Evolutionary conservation across 2,329 filamentous ascomycete genomes (phyloP).

Genomic region (Verticillium zaregamsianum): DNA sequence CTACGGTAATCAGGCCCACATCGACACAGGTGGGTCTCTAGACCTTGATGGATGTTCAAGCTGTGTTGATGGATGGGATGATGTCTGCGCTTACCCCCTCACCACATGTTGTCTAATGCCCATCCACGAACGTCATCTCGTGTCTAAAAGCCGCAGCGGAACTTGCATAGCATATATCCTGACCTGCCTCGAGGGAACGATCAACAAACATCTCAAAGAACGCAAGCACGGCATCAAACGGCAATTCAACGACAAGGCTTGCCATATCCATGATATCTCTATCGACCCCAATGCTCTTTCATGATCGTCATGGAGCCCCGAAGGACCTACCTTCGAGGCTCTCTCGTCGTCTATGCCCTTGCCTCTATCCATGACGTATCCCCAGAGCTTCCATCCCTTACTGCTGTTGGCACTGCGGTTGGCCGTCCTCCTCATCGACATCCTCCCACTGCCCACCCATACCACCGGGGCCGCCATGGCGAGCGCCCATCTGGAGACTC

Average conservation of each 20-base stretch:
- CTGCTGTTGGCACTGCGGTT: constrained; percentile 70
- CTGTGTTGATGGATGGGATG: background rate
- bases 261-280: constrained; percentile 7
- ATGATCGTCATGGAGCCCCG: background rate
- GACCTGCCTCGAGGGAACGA: background rate
- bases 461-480: constrained; percentile 59
- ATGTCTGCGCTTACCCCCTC: background rate
- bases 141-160: too few relatives aligned
- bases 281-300: background rate
- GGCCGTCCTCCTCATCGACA: constrained; percentile 62
- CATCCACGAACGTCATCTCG: too few relatives aligned
- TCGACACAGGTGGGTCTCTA: background rate
- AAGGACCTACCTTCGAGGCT: background rate
- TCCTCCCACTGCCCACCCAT: constrained; percentile 66
- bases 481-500: constrained; percentile 60
- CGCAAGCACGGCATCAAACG: background rate
- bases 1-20: background rate
- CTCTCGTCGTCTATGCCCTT: background rate
- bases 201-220: background rate
- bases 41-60: background rate
- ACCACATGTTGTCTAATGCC: background rate
- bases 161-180: too few relatives aligned
- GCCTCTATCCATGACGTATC: background rate
- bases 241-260: background rate
- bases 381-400: constrained; percentile 35